Evolutionary conservation across 2,329 filamentous ascomycete genomes (phyloP).

Genomic region (Domatiomyces globalis): DNA sequence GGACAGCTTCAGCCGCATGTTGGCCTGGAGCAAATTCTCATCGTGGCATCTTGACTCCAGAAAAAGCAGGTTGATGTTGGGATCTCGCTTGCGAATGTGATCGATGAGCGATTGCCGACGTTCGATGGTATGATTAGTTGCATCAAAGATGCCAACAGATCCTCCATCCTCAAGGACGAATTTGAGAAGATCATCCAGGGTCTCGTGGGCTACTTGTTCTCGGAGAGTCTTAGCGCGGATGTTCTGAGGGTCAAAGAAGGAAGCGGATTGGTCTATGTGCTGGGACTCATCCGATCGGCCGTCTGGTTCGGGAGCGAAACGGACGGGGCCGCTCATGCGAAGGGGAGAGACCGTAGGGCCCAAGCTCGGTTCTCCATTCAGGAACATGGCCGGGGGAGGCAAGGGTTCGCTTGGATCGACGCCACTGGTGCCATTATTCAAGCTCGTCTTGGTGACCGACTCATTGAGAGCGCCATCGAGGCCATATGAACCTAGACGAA

Average conservation of each 20-base stretch:
- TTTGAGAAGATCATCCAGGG: slow-evolving; percentile 78
- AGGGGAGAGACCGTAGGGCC: slow-evolving; percentile 8
- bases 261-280: slow-evolving; percentile 71
- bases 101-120: slow-evolving; percentile 73
- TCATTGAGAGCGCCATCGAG: slow-evolving; percentile 30
- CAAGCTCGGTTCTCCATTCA: slow-evolving; percentile 37
- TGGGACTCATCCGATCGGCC: slow-evolving; percentile 24
- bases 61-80: slow-evolving; percentile 77
- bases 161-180: slow-evolving; percentile 73
- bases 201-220: slow-evolving; percentile 84
- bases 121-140: slow-evolving; percentile 87
- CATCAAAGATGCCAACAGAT: slow-evolving; percentile 87
- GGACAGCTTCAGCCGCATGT: slow-evolving; percentile 92
- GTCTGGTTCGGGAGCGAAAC: slow-evolving; percentile 14
- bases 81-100: slow-evolving; percentile 64
- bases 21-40: slow-evolving; percentile 70
- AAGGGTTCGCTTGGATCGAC: slow-evolving; percentile 23
- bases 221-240: slow-evolving; percentile 65
- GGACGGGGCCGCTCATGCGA: background rate
- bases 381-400: slow-evolving; percentile 36
- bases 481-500: slow-evolving; percentile 11
- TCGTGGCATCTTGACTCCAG: slow-evolving; percentile 91
- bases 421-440: slow-evolving; percentile 21
- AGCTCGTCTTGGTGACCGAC: slow-evolving; percentile 31
- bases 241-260: slow-evolving; percentile 89